These are phyloP conservation scores for Leccinellum rugosiceps DNA, from an alignment of 768 basidiomycete genomes.

Conservation along the genomic window DNA sequence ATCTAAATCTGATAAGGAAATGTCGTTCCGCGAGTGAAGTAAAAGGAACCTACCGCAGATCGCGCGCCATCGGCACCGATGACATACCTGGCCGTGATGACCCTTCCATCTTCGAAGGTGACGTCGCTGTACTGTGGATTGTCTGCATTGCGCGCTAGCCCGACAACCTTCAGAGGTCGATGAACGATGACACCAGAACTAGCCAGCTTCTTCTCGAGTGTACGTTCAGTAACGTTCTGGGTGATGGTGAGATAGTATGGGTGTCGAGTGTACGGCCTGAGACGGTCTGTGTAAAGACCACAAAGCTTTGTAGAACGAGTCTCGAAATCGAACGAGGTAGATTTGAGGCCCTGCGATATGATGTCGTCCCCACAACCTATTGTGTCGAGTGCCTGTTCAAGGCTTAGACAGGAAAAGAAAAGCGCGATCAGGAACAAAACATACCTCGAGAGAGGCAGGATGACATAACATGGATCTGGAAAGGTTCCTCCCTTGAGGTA, in stretches of 20 bases:
- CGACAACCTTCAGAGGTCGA: constrained; percentile 39
- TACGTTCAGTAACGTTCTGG: constrained; percentile 42
- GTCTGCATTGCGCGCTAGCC: constrained; percentile 29
- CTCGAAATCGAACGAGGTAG: constrained; percentile 23
- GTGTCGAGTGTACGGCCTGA: constrained; percentile 41
- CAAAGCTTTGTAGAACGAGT: constrained; percentile 31
- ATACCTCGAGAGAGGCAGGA: constrained; percentile 51
- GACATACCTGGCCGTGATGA: constrained; percentile 43
- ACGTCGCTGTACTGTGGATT: constrained; percentile 35
- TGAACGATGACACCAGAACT: constrained; percentile 32
- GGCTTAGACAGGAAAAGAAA: constrained; percentile 32
- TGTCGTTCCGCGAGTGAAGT: background rate
- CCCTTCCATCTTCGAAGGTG: constrained; percentile 44
- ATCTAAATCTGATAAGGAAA: constrained; percentile 29
- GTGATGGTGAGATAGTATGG: constrained; percentile 43
- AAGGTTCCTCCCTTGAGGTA: background rate
- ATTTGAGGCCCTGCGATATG: constrained; percentile 39
- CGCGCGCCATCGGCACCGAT: constrained; percentile 51
- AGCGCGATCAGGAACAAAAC: background rate
- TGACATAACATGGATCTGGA: constrained; percentile 49
- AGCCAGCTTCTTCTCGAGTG: constrained; percentile 36
- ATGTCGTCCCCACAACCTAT: constrained; percentile 41
- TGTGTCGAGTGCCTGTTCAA: constrained; percentile 41
- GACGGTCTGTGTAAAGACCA: constrained; percentile 29
- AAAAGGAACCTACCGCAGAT: constrained; percentile 36